Conservation (phyloP, 148 eudicot genomes). For the Talinum fruticosum region DNA sequence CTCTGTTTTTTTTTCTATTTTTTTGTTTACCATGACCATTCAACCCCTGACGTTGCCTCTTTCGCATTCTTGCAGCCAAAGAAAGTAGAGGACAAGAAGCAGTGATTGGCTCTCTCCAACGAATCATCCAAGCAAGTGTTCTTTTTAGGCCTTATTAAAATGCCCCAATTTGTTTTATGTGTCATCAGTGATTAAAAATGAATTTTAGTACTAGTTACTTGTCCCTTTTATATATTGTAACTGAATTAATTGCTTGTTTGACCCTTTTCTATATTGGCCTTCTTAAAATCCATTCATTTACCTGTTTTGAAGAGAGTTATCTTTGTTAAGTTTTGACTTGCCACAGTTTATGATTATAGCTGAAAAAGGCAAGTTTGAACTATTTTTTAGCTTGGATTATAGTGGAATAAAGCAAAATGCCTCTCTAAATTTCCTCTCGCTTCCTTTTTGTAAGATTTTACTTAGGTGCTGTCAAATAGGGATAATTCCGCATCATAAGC, state of each 20-base stretch:
- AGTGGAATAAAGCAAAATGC: too few relatives aligned
- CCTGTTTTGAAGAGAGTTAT: neutral
- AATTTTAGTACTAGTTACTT: too few relatives aligned
- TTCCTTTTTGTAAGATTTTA: neutral
- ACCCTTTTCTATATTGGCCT: neutral
- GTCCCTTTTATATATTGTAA: too few relatives aligned
- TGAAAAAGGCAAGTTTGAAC: too few relatives aligned
- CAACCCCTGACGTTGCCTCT: neutral
- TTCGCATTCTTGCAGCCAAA: slow-evolving; percentile 43
- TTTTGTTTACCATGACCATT: neutral
- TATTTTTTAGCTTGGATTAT: too few relatives aligned
- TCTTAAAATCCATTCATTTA: neutral
- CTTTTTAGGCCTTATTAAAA: neutral
- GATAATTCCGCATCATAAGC: neutral
- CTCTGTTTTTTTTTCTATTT: too few relatives aligned
- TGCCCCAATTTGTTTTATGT: too few relatives aligned
- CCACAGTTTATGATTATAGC: neutral
- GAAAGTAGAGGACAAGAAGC: slow-evolving; percentile 74
- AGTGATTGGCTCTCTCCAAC: slow-evolving; percentile 15
- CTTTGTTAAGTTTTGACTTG: neutral
- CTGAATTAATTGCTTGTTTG: too few relatives aligned
- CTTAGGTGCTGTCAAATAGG: neutral
- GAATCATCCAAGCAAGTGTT: neutral
- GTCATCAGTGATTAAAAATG: too few relatives aligned
- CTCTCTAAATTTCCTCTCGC: too few relatives aligned